Base-by-base conservation (phyloP, 176 grass and related monocot species). In the Cocos nucifera region DNA sequence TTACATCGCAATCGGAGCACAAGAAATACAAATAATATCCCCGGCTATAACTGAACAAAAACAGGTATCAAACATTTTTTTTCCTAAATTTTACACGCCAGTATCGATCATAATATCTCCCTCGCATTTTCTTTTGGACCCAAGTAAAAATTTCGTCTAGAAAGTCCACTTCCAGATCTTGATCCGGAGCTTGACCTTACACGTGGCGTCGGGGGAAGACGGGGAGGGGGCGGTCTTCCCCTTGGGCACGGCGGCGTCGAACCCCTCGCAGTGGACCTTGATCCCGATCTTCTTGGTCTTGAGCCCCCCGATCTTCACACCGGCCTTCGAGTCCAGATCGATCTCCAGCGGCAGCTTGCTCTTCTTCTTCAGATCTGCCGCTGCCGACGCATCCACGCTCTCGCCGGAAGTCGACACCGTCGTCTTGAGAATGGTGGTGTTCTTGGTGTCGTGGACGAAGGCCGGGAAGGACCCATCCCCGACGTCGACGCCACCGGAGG, bases 141-240 rank as follows among this genome's bases (percentile, higher is more conserved):
- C 28, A 30, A 44, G 35, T 12, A 44, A 44, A 12, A 44, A 3
- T 44, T 2, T 62, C 3, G 6, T 14, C n/a, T 53, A 65, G 19
- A 65, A 6, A 52, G 39, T 65, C 63, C 63, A 65, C 22, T 65
- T 65, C 63, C 63, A 51, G 50, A 65, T 65, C 49, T 65, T 65
- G 22, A 65, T 15, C 5, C 63, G 63, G 49, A 65, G 22, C 49
- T 65, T 65, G 15, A 65, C 63, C 50, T 53, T 51, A 24, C 63
- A 65, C 3, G 8, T 23, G 15, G 1, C 2, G 15, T 50, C 63
- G 6, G 63, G 4, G 19, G 63, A 24, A 2, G 22, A 21, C 15
- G 63, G 49, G 15, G 49, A 44, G 9, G 35, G 49, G 14, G 63
- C 4, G 5, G 49, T 17, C 49, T 65, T 65, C 49, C 49, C 63